phyloP scores from a whole-genome alignment of 345 rosid genomes.

The Acer campestre region DNA sequence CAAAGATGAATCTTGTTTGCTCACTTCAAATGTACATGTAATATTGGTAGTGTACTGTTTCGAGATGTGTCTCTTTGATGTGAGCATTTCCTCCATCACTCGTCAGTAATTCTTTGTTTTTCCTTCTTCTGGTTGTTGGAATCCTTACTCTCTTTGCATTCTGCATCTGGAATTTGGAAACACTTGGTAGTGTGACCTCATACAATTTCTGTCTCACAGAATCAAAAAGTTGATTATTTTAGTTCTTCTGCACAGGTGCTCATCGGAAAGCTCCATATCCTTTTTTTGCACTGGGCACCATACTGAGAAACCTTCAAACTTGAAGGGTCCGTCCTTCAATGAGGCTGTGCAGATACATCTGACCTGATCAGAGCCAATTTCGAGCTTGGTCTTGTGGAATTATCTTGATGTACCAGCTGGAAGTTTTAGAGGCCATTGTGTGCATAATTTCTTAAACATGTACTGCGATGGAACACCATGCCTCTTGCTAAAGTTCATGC shows the following conservation, averaged over 20 bases:
- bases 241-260: conserved; percentile 22
- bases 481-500: conserved; percentile 14
- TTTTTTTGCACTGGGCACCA: conserved; percentile 16
- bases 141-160: neutral
- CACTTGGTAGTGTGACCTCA: neutral
- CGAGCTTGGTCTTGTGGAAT: conserved; percentile 17
- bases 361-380: conserved; percentile 17
- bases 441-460: conserved; percentile 14
- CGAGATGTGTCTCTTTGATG: neutral
- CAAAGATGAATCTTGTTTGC: neutral
- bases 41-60: neutral
- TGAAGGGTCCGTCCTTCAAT: conserved; percentile 8
- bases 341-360: conserved; percentile 19
- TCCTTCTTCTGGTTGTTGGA: neutral
- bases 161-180: neutral
- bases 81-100: neutral
- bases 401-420: conserved; percentile 13
- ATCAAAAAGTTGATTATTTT: neutral
- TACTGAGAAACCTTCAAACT: conserved; percentile 16
- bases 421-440: conserved; percentile 19
- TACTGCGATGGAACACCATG: conserved; percentile 8
- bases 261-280: conserved; percentile 16
- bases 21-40: neutral
- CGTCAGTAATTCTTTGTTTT: neutral
- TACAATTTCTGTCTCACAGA: no score